phyloP scores from a whole-genome alignment of 169 alveolate genomes.

The Eimeria acervulina region DNA sequence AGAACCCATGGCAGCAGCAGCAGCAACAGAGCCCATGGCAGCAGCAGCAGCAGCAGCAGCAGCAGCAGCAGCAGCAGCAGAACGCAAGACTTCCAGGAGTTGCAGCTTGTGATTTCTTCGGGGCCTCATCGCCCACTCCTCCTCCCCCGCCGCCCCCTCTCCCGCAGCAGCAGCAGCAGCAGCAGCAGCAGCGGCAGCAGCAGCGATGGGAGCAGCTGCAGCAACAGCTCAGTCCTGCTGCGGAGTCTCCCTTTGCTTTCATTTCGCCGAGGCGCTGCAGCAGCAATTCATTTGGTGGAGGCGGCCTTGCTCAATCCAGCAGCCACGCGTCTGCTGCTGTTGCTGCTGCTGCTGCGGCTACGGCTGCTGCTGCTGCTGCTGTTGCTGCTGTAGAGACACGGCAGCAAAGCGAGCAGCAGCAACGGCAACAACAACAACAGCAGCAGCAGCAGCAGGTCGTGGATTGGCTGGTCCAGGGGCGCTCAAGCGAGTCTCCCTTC shows the following conservation, averaged over 20 bases:
- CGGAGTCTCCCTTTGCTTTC: too few relatives aligned
- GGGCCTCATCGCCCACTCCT: too few relatives aligned
- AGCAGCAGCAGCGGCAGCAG: too few relatives aligned
- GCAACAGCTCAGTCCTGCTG: too few relatives aligned
- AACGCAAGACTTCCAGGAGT: neutral
- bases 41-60: constrained; percentile 57
- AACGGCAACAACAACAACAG: neutral
- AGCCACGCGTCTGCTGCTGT: too few relatives aligned
- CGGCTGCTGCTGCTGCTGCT: neutral
- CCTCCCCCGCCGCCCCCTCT: too few relatives aligned
- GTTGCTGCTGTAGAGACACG: neutral
- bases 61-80: constrained; percentile 65
- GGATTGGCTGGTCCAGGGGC: neutral
- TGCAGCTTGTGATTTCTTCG: neutral
- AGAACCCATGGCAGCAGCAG: neutral
- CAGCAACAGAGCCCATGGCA: neutral
- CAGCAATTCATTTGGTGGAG: too few relatives aligned
- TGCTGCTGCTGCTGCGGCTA: too few relatives aligned
- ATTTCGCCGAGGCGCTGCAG: too few relatives aligned
- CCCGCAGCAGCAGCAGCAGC: too few relatives aligned
- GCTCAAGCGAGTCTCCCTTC: neutral
- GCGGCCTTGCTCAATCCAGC: too few relatives aligned
- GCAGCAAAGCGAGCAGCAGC: neutral
- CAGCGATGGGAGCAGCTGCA: too few relatives aligned
- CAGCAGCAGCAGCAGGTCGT: constrained; percentile 30